These are phyloP conservation scores for Elongisporangium anandrum DNA, from an alignment of 352 stramenopile genomes.

Conservation along the genomic window DNA sequence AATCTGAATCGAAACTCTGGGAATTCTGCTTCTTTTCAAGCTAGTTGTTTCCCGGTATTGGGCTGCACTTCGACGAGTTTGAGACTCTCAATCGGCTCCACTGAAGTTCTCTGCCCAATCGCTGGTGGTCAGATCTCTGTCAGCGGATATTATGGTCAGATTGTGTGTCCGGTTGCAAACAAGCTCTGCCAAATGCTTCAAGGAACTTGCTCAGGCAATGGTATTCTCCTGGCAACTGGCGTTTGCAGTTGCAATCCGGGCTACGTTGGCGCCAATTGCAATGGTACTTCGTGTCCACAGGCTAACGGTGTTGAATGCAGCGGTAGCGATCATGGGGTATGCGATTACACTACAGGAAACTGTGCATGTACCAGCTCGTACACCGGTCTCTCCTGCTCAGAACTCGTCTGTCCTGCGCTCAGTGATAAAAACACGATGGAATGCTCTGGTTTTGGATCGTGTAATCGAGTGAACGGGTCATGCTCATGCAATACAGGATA, in stretches of 20 bases:
- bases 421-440: conserved; percentile 37
- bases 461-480: conserved; percentile 32
- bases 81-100: conserved; percentile 39
- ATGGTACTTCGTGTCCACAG: conserved; percentile 40
- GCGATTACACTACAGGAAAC: conserved; percentile 33
- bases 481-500: conserved; percentile 56
- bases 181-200: conserved; percentile 62
- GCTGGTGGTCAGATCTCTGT: conserved; percentile 53
- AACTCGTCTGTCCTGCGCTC: conserved; percentile 43
- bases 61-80: conserved; percentile 38
- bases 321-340: conserved; percentile 32
- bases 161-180: conserved; percentile 43
- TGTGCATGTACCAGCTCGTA: conserved; percentile 48
- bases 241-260: conserved; percentile 54
- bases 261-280: conserved; percentile 47
- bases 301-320: conserved; percentile 33
- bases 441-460: conserved; percentile 66
- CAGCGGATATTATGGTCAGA: conserved; percentile 36
- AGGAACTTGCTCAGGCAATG: conserved; percentile 60
- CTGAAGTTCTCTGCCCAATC: conserved; percentile 53
- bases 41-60: conserved; percentile 56
- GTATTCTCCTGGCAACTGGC: conserved; percentile 45
- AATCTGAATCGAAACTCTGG: conserved; percentile 49
- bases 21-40: conserved; percentile 20
- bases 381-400: conserved; percentile 51